Conservation (phyloP, 768 basidiomycete genomes). For the Rhodotorula babjevae region DNA sequence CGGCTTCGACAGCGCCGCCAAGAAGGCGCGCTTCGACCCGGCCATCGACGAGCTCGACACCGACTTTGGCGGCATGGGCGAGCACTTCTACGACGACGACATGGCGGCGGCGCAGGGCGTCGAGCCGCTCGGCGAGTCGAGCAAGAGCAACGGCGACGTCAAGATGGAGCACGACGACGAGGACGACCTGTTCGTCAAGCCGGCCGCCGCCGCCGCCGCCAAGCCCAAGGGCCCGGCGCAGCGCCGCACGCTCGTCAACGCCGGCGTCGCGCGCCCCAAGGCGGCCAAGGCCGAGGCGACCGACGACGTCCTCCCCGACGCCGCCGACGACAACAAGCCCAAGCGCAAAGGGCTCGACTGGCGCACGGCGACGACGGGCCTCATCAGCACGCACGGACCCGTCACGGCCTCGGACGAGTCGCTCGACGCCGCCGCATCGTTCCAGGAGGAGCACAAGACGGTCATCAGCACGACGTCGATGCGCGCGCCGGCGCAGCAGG, state of each 20-base stretch:
- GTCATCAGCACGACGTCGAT: conserved; percentile 45
- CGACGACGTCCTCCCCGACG: not conserved
- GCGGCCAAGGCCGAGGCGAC: conserved; percentile 24
- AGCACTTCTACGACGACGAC: conserved; percentile 38
- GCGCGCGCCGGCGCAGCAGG: conserved; percentile 25
- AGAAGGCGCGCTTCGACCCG: conserved; percentile 30
- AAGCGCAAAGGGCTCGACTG: conserved; percentile 42
- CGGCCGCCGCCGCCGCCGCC: conserved; percentile 20
- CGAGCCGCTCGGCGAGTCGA: conserved; percentile 40
- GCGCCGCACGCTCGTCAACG: conserved; percentile 42
- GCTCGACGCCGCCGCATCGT: conserved; percentile 13
- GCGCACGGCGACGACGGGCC: conserved; percentile 37
- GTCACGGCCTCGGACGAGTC: not conserved
- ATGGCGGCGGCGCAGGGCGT: not conserved
- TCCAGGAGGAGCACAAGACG: conserved; percentile 51
- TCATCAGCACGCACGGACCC: conserved; percentile 13
- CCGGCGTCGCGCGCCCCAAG: conserved; percentile 25
- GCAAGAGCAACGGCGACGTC: conserved; percentile 38
- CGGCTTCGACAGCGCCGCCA: conserved; percentile 49
- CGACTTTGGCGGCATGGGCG: conserved; percentile 22
- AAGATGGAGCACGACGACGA: conserved; percentile 41
- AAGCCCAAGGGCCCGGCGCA: conserved; percentile 37
- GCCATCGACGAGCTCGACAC: not conserved
- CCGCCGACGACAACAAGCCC: conserved; percentile 25
- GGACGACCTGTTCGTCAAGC: conserved; percentile 40